Percentiles rank a stretch among this genome's conserved stretches.
Evolutionary conservation across 768 basidiomycete genomes (phyloP).

Genomic region (Tephrocybe sp.): DNA sequence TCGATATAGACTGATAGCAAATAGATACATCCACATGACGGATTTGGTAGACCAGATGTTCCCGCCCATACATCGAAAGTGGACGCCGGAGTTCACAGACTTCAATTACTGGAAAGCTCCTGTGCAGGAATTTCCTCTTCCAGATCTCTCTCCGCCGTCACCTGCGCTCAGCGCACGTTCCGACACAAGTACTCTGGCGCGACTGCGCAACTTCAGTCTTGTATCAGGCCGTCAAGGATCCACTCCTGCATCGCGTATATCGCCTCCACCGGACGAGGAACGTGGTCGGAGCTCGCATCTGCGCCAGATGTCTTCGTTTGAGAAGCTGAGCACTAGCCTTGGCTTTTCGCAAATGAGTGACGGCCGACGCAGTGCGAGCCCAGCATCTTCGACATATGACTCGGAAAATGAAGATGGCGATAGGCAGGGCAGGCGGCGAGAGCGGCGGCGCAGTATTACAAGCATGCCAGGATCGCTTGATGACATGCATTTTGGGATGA

Average conservation of each 20-base stretch:
- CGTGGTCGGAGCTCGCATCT: conserved; percentile 40
- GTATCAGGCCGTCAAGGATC: conserved; percentile 44
- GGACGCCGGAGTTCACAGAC: conserved; percentile 90
- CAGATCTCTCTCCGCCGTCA: conserved; percentile 83
- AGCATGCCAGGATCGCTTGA: conserved; percentile 89
- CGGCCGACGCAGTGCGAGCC: conserved; percentile 48
- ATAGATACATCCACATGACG: conserved; percentile 96
- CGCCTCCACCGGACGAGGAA: conserved; percentile 29
- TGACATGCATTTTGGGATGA: conserved; percentile 56
- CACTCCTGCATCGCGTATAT: conserved; percentile 23
- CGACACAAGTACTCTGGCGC: conserved; percentile 74
- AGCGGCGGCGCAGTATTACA: conserved; percentile 63
- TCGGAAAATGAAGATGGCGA: conserved; percentile 50
- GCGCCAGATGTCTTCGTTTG: conserved; percentile 77
- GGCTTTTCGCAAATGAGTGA: conserved; percentile 44
- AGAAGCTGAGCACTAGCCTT: conserved; percentile 63
- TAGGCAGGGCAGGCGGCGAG: conserved; percentile 36
- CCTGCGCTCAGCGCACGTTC: conserved; percentile 94
- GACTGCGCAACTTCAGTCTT: conserved; percentile 79
- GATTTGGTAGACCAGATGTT: conserved; percentile 99
- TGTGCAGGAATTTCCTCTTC: conserved; percentile 74
- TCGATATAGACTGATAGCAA: conserved; percentile 5
- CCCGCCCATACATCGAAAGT: conserved; percentile 90
- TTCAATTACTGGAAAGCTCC: conserved; percentile 95
- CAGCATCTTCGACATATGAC: conserved; percentile 57